Evolutionary conservation across 78 protist species (phyloP), one percentile per base, ranked within the genome.

Genomic region (Dictyostelium intermedium): DNA sequence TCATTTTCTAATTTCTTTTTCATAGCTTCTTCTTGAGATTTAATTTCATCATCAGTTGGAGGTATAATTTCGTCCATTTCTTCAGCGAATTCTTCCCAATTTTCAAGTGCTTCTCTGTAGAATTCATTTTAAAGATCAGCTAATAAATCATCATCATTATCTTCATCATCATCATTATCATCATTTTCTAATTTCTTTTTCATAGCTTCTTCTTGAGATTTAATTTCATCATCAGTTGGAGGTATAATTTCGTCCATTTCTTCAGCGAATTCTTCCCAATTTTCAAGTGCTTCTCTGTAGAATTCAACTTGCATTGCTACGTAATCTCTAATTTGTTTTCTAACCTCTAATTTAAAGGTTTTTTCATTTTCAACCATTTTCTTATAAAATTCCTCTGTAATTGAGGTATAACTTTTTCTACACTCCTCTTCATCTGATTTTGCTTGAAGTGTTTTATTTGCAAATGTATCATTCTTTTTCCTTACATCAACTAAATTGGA

Each of bases 31-130:
- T 82, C 85, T 56, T 37, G 32, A 10, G 70, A 30, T 11, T 70
- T 79, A 60, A 77, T 41, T 18, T 76, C 84, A 4, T 56, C 85
- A 7, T 30, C 43, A 56, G 37, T 34, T 11, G 72, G 39, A 14
- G 93, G 93, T 30, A 87, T 72, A 25, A 87, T 87, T 32, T 80
- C 70, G 7, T 87, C 93, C 32, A 87, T 23, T 34, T 80, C 72
- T 27, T 87, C 93, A 8, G 74, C 73, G 61, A 87, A 87, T 30
- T 87, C 93, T 34, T 80, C 94, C 94, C 94, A 89, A 34, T 63
- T 89, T 32, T 89, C 94, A 3, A 89, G 30, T 11, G 82, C 63
- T 14, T 89, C 94, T 25, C 94, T n/a, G 39, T 89, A 89, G n/a
- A 50, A 89, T 32, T 89, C 82, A 20, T 60, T 66, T 37, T 77